phyloP scores from a whole-genome alignment of 441 rosid species.

The Gossypium schwendimanii region DNA sequence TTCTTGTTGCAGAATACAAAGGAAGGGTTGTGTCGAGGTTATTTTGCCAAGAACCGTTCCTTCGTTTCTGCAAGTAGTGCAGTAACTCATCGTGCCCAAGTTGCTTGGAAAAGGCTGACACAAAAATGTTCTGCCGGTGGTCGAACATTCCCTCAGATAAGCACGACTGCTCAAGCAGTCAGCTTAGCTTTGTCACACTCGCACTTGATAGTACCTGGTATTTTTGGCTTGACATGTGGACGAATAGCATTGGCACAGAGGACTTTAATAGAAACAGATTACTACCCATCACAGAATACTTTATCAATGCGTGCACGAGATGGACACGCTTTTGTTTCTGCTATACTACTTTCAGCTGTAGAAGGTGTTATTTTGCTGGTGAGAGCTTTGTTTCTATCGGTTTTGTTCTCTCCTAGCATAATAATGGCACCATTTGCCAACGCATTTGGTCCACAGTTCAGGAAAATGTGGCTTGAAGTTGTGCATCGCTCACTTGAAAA shows the following conservation, averaged over 20 bases:
- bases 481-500: slow-evolving; percentile 71
- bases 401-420: slow-evolving; percentile 78
- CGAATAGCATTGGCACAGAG: slow-evolving; percentile 64
- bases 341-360: slow-evolving; percentile 37
- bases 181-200: slow-evolving; percentile 76
- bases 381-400: slow-evolving; percentile 68
- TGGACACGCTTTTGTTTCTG: slow-evolving; percentile 61
- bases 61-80: slow-evolving; percentile 29
- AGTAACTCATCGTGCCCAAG: slow-evolving; percentile 47
- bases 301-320: slow-evolving; percentile 68
- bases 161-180: slow-evolving; percentile 76
- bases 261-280: slow-evolving; percentile 33
- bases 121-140: slow-evolving; percentile 29
- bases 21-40: slow-evolving; percentile 22
- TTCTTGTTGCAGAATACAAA: slow-evolving; percentile 21
- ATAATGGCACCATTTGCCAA: slow-evolving; percentile 80
- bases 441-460: slow-evolving; percentile 53
- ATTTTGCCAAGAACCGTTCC: slow-evolving; percentile 36
- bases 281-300: slow-evolving; percentile 44
- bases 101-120: slow-evolving; percentile 61
- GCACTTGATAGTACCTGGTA: slow-evolving; percentile 56
- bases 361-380: slow-evolving; percentile 62
- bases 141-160: slow-evolving; percentile 33
- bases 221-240: slow-evolving; percentile 54
- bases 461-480: slow-evolving; percentile 73